Percentiles rank a stretch among this genome's conserved stretches.
phyloP scores from a whole-genome alignment of 148 eudicot species.

The Cornus controversa region DNA sequence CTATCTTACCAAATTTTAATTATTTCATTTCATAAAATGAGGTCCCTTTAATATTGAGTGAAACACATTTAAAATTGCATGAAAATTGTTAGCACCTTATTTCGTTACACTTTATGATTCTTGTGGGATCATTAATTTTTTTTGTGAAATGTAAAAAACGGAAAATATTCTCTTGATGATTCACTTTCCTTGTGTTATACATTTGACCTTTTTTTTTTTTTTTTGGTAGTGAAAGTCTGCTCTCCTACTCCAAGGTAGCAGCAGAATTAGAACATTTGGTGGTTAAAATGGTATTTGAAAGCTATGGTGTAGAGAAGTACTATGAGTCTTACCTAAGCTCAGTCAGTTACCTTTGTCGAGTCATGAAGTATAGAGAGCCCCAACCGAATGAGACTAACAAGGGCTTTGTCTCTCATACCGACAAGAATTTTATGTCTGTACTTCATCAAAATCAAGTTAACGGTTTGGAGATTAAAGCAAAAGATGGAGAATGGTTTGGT shows the following conservation, averaged over 20 bases:
- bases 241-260: constrained; percentile 27
- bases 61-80: too few relatives aligned
- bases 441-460: constrained; percentile 42
- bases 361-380: constrained; percentile 39
- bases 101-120: too few relatives aligned
- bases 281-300: constrained; percentile 45
- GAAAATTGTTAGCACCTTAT: too few relatives aligned
- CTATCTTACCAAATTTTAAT: too few relatives aligned
- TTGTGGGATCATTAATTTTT: too few relatives aligned
- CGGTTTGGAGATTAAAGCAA: constrained; percentile 49
- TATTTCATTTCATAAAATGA: too few relatives aligned
- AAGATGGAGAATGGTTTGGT: constrained; percentile 41
- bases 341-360: constrained; percentile 36
- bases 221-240: constrained; percentile 27
- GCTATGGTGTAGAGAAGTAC: constrained; percentile 47
- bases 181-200: too few relatives aligned
- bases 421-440: constrained; percentile 45
- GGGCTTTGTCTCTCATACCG: constrained; percentile 48
- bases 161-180: not conserved
- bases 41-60: too few relatives aligned
- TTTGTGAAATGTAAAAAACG: too few relatives aligned
- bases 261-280: constrained; percentile 42
- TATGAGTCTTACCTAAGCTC: constrained; percentile 23
- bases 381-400: constrained; percentile 25
- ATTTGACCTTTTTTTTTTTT: not conserved